Conservation (phyloP, 1,284 basidiomycete species). For the Ustilago crameri region DNA sequence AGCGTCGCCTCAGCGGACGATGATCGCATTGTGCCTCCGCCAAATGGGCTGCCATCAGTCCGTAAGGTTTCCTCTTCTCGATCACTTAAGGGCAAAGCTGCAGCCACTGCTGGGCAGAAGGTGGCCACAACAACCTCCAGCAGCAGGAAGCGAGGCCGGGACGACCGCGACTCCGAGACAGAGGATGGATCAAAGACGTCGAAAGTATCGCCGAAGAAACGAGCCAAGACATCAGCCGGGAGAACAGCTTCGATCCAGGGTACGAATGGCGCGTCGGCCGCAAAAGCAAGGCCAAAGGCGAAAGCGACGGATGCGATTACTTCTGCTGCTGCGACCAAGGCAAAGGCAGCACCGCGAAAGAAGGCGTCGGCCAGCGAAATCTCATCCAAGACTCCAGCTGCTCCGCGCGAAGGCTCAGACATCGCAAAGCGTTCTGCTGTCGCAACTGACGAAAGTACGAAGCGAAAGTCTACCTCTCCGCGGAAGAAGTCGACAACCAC, state of each 20-base stretch:
- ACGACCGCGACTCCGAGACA: conserved; percentile 1
- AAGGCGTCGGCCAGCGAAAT: conserved; percentile 7
- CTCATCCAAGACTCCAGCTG: not conserved
- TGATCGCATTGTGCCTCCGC: conserved; percentile 27
- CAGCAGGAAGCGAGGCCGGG: conserved; percentile 21
- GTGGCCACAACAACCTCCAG: not conserved
- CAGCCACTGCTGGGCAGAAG: not conserved
- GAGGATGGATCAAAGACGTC: not conserved
- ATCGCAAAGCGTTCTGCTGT: not conserved
- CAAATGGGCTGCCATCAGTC: not conserved
- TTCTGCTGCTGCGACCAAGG: not conserved
- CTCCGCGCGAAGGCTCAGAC: not conserved
- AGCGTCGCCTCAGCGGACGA: conserved; percentile 16
- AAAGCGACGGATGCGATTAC: not conserved
- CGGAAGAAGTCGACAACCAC: conserved; percentile 7
- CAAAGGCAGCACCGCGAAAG: not conserved
- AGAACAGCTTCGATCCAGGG: conserved; percentile 8
- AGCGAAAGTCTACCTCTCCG: conserved; percentile 2
- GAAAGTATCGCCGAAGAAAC: conserved; percentile 19
- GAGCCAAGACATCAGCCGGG: conserved; percentile 5
- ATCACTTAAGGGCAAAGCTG: conserved; percentile 19
- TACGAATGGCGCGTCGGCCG: not conserved
- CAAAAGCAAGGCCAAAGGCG: conserved; percentile 5
- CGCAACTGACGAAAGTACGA: not conserved
- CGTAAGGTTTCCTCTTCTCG: conserved; percentile 21